Evolutionary conservation across 257 asterid genomes (phyloP).

Genomic region (Cynanchum wilfordii): DNA sequence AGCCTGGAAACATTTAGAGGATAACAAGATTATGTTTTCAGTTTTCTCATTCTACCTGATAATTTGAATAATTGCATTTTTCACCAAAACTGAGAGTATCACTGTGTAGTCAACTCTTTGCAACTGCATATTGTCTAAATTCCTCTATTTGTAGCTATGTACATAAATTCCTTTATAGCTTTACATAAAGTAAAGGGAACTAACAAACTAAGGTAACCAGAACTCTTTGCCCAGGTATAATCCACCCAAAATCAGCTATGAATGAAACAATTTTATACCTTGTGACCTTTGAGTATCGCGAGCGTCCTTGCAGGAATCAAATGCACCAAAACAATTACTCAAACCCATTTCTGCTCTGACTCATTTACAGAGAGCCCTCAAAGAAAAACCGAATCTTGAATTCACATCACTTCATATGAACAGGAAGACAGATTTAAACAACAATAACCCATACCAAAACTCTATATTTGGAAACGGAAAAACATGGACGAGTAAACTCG

Average conservation of each 20-base stretch:
- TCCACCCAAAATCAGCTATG: background rate
- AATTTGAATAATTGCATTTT: background rate
- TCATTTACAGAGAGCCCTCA: constrained; percentile 14
- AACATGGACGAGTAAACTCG: background rate
- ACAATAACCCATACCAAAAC: background rate
- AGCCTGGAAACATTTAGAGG: background rate
- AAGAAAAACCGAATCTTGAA: constrained; percentile 23
- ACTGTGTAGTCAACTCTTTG: background rate
- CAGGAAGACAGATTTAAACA: background rate
- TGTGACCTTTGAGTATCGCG: constrained; percentile 19
- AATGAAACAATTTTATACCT: constrained; percentile 27
- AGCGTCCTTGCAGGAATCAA: constrained; percentile 34
- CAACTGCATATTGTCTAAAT: background rate
- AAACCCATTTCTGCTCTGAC: constrained; percentile 33
- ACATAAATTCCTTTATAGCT: too few relatives aligned
- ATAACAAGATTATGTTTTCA: background rate
- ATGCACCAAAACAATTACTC: constrained; percentile 50
- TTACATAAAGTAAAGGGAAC: too few relatives aligned
- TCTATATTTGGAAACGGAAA: background rate
- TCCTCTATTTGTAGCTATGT: background rate
- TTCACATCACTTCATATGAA: constrained; percentile 8
- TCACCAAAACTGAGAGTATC: background rate
- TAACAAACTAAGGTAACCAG: background rate
- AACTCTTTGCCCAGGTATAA: background rate
- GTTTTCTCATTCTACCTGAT: background rate